Evolutionary conservation across 2,329 filamentous ascomycete species (phyloP).

Genomic region (Elsinoe necatrix): DNA sequence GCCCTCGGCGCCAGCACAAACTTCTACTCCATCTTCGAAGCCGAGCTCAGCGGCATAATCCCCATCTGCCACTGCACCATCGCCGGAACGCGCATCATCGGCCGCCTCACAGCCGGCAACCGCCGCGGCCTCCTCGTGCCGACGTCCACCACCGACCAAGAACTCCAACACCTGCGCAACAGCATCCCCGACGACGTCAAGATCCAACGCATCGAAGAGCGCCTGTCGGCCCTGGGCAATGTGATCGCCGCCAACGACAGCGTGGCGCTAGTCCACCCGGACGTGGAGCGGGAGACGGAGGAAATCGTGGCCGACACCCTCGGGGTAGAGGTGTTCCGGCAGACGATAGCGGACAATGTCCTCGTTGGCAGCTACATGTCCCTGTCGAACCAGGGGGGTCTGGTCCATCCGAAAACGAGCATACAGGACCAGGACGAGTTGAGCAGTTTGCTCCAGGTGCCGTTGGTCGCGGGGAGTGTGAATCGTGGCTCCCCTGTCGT

Average conservation of each 20-base stretch:
- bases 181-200: slow-evolving; percentile 83
- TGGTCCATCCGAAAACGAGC: slow-evolving; percentile 93
- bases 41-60: slow-evolving; percentile 93
- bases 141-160: slow-evolving; percentile 93
- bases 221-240: slow-evolving; percentile 88
- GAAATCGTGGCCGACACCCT: slow-evolving; percentile 95
- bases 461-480: slow-evolving; percentile 85
- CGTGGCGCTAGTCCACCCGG: slow-evolving; percentile 90
- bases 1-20: slow-evolving; percentile 94
- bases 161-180: slow-evolving; percentile 94
- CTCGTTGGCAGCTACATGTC: slow-evolving; percentile 95
- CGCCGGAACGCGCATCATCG: slow-evolving; percentile 91
- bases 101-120: slow-evolving; percentile 91
- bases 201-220: slow-evolving; percentile 96
- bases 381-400: slow-evolving; percentile 87
- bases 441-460: slow-evolving; percentile 84
- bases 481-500: slow-evolving; percentile 91
- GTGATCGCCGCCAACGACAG: slow-evolving; percentile 96
- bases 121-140: slow-evolving; percentile 93
- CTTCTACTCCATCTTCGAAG: slow-evolving; percentile 97
- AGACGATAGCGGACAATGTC: slow-evolving; percentile 95
- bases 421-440: slow-evolving; percentile 98
- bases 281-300: slow-evolving; percentile 94
- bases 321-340: slow-evolving; percentile 80
- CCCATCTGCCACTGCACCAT: slow-evolving; percentile 96